phyloP scores from a whole-genome alignment of 192 early-diverging fungal genomes.

The Podila horticola region DNA sequence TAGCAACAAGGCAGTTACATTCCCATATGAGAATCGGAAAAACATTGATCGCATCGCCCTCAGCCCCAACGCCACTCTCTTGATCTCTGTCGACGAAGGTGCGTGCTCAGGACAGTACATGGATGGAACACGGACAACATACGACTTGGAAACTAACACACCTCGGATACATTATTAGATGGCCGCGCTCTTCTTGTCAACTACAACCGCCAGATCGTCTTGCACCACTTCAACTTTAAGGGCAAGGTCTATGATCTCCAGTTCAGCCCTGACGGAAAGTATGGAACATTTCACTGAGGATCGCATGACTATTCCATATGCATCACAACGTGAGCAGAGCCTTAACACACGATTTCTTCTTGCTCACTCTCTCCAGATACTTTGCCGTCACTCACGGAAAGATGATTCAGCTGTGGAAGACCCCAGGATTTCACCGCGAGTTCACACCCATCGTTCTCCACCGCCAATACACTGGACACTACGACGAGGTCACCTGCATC shows the following conservation, averaged over 20 bases:
- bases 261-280: conserved; percentile 93
- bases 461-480: conserved; percentile 80
- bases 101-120: not conserved
- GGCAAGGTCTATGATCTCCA: conserved; percentile 79
- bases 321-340: too few species aligned
- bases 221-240: conserved; percentile 93
- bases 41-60: conserved; percentile 91
- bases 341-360: not conserved
- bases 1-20: conserved; percentile 91
- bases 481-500: conserved; percentile 85
- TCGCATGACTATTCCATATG: not conserved
- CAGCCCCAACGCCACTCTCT: conserved; percentile 86
- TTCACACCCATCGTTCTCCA: conserved; percentile 93
- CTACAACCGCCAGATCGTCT: conserved; percentile 83
- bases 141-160: not conserved
- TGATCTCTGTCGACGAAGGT: conserved; percentile 95
- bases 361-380: conserved; percentile 41
- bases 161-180: conserved; percentile 53
- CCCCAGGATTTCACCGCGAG: conserved; percentile 92
- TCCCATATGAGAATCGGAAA: conserved; percentile 94
- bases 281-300: conserved; percentile 14
- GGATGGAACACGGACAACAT: not conserved
- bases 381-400: conserved; percentile 91
- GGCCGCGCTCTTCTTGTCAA: conserved; percentile 91
- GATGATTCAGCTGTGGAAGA: conserved; percentile 89